phyloP scores from a whole-genome alignment of 2,329 filamentous ascomycete genomes.

The Tolypocladium nubicola region DNA sequence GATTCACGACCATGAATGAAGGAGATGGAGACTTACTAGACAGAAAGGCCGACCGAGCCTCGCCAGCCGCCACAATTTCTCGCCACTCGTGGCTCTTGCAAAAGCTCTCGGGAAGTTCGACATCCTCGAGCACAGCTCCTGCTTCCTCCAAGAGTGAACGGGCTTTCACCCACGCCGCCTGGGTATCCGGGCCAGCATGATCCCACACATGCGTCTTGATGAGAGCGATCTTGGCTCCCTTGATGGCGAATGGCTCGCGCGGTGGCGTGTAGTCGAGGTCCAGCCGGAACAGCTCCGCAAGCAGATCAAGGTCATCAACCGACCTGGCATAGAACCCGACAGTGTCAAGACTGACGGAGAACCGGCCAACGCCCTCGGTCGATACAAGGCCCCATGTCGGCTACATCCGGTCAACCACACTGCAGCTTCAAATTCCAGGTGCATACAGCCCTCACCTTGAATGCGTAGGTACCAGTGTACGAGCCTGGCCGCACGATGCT shows the following conservation, averaged over 20 bases:
- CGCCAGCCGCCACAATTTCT: constrained; percentile 3
- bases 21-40: constrained; percentile 3
- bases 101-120: constrained; percentile 41
- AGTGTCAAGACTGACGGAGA: constrained; percentile 50
- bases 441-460: constrained; percentile 30
- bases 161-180: constrained; percentile 29
- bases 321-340: constrained; percentile 49
- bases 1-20: fast-evolving
- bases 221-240: constrained; percentile 42
- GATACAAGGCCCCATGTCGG: constrained; percentile 56
- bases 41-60: constrained; percentile 7
- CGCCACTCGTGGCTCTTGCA: constrained; percentile 37
- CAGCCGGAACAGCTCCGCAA: constrained; percentile 43
- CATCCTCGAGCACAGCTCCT: constrained; percentile 45
- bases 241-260: constrained; percentile 20
- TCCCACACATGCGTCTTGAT: constrained; percentile 42
- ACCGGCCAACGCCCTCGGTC: constrained; percentile 50
- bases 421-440: too few species aligned
- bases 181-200: constrained; percentile 31
- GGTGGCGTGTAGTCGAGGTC: constrained; percentile 32
- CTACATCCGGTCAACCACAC: constrained; percentile 1
- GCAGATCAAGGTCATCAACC: constrained; percentile 45
- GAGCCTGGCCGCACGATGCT: constrained; percentile 53
- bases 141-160: constrained; percentile 26
- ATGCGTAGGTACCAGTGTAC: constrained; percentile 53